Percentiles rank a stretch among this genome's conserved stretches.
These are phyloP conservation scores for Sapria himalayana DNA, from an alignment of 345 rosid species.

Conservation along the genomic window DNA sequence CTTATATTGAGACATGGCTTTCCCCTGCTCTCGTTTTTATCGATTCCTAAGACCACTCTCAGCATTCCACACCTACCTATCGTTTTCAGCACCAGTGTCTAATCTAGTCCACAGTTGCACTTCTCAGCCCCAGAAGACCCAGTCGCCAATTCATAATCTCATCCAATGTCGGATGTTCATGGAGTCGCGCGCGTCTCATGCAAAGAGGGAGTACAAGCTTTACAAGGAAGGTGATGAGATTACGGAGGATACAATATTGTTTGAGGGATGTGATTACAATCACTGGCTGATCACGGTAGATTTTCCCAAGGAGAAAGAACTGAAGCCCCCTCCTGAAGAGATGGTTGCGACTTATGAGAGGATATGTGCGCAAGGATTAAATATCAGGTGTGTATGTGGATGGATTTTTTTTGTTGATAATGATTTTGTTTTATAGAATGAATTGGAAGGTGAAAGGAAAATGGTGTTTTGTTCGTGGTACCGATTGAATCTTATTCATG, in stretches of 20 bases:
- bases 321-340: slow-evolving; percentile 32
- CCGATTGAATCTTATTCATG: too few relatives aligned
- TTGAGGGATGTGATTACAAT: slow-evolving; percentile 74
- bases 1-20: too few relatives aligned
- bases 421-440: too few relatives aligned
- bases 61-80: too few relatives aligned
- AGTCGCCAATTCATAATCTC: not conserved
- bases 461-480: too few relatives aligned
- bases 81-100: too few relatives aligned
- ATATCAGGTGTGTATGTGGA: slow-evolving; percentile 34
- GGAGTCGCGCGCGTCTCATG: slow-evolving; percentile 1
- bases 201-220: slow-evolving; percentile 13
- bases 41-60: too few relatives aligned
- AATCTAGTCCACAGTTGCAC: too few relatives aligned
- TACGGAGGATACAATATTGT: slow-evolving; percentile 43
- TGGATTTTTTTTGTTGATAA: too few relatives aligned
- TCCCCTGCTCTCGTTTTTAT: too few relatives aligned
- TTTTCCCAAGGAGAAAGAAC: slow-evolving; percentile 32
- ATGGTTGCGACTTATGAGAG: slow-evolving; percentile 61
- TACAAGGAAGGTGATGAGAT: slow-evolving; percentile 57
- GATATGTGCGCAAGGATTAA: slow-evolving; percentile 70
- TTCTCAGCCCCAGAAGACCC: not conserved
- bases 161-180: slow-evolving; percentile 5
- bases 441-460: too few relatives aligned
- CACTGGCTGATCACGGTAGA: slow-evolving; percentile 90